A percentile compares a stretch with the other conserved stretches of the same genome.
Conservation (phyloP, 2,329 filamentous ascomycete species). For the Aspergillus fijiensis region DNA sequence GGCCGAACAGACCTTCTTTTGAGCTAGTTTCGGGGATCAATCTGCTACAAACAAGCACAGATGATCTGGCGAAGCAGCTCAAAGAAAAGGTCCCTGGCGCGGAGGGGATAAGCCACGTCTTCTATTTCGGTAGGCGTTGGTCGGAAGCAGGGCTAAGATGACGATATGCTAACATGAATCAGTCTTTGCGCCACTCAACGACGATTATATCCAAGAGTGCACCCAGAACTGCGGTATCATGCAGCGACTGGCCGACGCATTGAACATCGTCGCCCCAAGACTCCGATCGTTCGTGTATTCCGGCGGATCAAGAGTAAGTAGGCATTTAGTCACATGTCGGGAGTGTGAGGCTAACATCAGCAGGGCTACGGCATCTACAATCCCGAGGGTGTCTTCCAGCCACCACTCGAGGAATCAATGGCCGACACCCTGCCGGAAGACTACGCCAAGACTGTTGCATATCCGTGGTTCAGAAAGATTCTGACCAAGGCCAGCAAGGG, state of each 20-base stretch:
- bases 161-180: background rate
- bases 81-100: conserved; percentile 37
- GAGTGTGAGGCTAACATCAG: too few relatives aligned
- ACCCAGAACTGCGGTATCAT: too few relatives aligned
- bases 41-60: conserved; percentile 12
- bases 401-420: conserved; percentile 33
- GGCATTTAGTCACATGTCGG: too few relatives aligned
- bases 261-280: too few relatives aligned
- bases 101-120: conserved; percentile 42
- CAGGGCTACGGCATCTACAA: conserved; percentile 27
- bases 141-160: background rate
- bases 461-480: conserved; percentile 25
- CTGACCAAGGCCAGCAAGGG: conserved; percentile 23
- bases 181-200: conserved; percentile 23
- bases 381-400: conserved; percentile 28
- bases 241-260: too few relatives aligned
- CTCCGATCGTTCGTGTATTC: conserved; percentile 19
- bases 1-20: conserved; percentile 24
- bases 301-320: conserved; percentile 27
- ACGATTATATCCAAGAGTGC: conserved; percentile 16
- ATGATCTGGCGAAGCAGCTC: conserved; percentile 25
- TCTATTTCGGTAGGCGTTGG: conserved; percentile 35
- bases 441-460: conserved; percentile 33
- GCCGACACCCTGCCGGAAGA: conserved; percentile 27
- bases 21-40: conserved; percentile 33